phyloP scores from a whole-genome alignment of 371 early-diverging fungal species.

The Mortierella sp. region DNA sequence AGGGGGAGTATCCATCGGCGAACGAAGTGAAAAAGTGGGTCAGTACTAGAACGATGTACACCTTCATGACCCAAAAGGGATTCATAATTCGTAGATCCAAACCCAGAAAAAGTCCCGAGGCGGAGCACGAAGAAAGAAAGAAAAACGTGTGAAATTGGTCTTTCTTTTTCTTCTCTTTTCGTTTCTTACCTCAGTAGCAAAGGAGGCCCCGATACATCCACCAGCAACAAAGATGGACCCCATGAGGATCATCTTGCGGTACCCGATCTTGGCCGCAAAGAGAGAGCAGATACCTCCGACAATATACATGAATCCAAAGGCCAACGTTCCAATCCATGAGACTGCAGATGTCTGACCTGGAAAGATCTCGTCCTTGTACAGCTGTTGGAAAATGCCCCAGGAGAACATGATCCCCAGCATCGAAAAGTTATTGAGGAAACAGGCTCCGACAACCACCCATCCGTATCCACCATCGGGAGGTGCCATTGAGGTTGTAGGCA shows the following conservation, averaged over 20 bases:
- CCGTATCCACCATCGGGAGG: slow-evolving; percentile 59
- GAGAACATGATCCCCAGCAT: slow-evolving; percentile 68
- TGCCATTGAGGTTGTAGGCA: background rate
- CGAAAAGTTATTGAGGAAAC: slow-evolving; percentile 71
- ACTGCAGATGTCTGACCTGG: slow-evolving; percentile 50
- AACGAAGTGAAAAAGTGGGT: background rate
- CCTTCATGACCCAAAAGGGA: background rate
- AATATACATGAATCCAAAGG: slow-evolving; percentile 50
- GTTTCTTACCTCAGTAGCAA: slow-evolving; percentile 48
- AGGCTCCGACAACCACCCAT: slow-evolving; percentile 62
- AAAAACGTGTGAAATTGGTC: slow-evolving; percentile 4
- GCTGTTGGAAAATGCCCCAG: slow-evolving; percentile 70
- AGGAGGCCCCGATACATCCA: slow-evolving; percentile 47
- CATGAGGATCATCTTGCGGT: slow-evolving; percentile 39
- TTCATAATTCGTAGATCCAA: background rate
- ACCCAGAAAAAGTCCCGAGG: background rate
- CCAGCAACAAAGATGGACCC: slow-evolving; percentile 47
- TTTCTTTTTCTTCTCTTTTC: background rate
- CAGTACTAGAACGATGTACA: background rate
- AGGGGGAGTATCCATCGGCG: background rate
- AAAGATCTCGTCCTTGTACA: slow-evolving; percentile 41
- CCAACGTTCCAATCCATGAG: slow-evolving; percentile 55
- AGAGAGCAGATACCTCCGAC: slow-evolving; percentile 35
- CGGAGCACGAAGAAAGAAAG: background rate
- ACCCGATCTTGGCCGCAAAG: slow-evolving; percentile 51